Evolutionary conservation across 805 yeast species (phyloP), one percentile per base, ranked within the genome.

Genomic region (Kodamaea neixiangensis): DNA sequence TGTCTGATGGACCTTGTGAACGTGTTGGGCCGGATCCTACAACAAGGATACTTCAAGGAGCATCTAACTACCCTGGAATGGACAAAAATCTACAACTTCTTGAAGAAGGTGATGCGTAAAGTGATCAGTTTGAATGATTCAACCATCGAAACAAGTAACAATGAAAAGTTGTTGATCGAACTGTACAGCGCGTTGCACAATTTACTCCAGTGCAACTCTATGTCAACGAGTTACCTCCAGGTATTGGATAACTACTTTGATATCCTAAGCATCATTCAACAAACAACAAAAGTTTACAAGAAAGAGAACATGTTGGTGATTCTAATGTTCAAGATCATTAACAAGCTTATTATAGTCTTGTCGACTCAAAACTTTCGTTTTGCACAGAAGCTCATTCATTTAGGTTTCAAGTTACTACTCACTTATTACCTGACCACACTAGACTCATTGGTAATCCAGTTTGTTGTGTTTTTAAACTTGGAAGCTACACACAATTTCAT

Each of bases 381-480:
- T 17, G 71, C 79, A 2, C 57, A 75, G 53, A 56, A 59, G 15
- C 54, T 82, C 2, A 69, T 75, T 11, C 63, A 63, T 37, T 39
- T 76, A 1, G 81, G 83, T 0, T 52, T 78, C 21, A 61, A 56
- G 10, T 62, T 72, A 13, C 56, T 74, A 2, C 51, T 73, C 2
- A 61, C 58, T 20, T 61, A 78, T n/a, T 63, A 70, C 15, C 58
- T 68, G 9, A 67, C 83, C 1, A 73, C 75, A 7, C 74, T 72
- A 57, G 77, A 71, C 1, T 59, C 68, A 0, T 53, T 82, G 2
- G 73, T 69, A 44, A 66, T 67, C 11, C 83, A 82, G 57, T 54
- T 81, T 10, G 55, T 71, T 3, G 56, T 76, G 2, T 81, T 84
- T 53, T 58, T 76, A 7, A 72, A 81, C 44, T 48, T 81, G n/a